Evolutionary conservation across 108 stramenopile species (phyloP).

Genomic region (Epithemia pelagica): DNA sequence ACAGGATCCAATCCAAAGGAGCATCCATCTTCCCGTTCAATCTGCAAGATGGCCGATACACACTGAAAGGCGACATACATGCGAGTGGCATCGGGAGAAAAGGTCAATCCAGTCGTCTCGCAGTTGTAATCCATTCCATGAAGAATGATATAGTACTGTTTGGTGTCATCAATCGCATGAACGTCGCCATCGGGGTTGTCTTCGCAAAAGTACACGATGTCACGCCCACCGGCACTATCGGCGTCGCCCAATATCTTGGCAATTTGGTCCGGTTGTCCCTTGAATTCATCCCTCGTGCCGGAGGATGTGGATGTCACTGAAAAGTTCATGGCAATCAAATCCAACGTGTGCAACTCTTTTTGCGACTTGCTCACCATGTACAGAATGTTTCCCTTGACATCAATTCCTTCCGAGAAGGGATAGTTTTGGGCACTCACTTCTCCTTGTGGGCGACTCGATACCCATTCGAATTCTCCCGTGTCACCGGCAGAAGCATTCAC

Average conservation of each 20-base stretch:
- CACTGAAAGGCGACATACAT: conserved; percentile 55
- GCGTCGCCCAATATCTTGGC: conserved; percentile 10
- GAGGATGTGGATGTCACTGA: conserved; percentile 9
- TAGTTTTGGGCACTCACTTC: conserved; percentile 15
- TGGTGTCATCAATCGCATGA: conserved; percentile 29
- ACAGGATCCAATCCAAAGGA: conserved; percentile 15
- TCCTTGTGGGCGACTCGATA: background rate
- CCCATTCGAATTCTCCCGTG: conserved; percentile 14
- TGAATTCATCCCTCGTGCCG: conserved; percentile 12
- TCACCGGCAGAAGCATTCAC: background rate
- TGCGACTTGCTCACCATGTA: conserved; percentile 25
- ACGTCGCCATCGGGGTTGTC: conserved; percentile 31
- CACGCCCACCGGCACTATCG: background rate
- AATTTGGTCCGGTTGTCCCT: conserved; percentile 28
- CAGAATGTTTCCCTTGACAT: conserved; percentile 16
- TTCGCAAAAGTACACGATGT: conserved; percentile 47
- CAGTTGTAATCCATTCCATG: conserved; percentile 20
- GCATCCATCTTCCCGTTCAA: conserved; percentile 43
- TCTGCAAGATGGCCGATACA: conserved; percentile 30
- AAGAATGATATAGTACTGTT: conserved; percentile 30
- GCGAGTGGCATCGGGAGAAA: conserved; percentile 40
- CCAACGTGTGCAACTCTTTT: conserved; percentile 26
- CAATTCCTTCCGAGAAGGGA: conserved; percentile 32
- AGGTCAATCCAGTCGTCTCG: conserved; percentile 53
- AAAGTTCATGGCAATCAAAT: conserved; percentile 23